Evolutionary conservation across 192 early-diverging fungal species (phyloP), one percentile per base, ranked within the genome.

Genomic region (Cetraspora pellucida): DNA sequence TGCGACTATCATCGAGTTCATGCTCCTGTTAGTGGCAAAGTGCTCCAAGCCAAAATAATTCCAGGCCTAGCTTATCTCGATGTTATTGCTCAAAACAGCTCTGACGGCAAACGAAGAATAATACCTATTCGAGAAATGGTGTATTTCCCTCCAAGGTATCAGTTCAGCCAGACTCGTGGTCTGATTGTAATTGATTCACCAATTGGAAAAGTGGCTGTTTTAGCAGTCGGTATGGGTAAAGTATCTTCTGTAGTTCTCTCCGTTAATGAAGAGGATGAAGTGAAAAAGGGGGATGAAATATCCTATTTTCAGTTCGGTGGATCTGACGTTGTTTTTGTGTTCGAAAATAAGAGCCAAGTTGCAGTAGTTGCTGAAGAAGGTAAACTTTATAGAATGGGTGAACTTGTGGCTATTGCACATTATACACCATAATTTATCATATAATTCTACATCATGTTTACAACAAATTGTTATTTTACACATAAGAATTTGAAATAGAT

Each of bases 261-360:
- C 45, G 2, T 31, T 67, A 27, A 50, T 21, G 0, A 6, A 11
- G 44, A n/a, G 9, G 6, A 17, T 67, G 3, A 11, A n/a, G 79
- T 89, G 19, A 59, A 82, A 31, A 85, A 92, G 54, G 89, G 90
- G 21, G 91, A 93, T 73, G 93, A 94, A 77, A 86, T 90, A 58
- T 92, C 92, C 43, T 91, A 91, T 77, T 95, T 94, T 77, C 85
- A 87, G 14, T 95, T 92, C 76, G 92, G 92, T 30, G 93, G 93
- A 14, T 90, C 88, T 14, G 93, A 91, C 0, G 85, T 90, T 19
- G 78, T 94, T 37, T 67, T 88, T 8, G 67, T 93, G 23, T 95
- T 95, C 77, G 85, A 90, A 77, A 81, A 82, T 28, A 84, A 83
- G 0, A 69, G 67, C 67, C 1, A 69, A 0, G 67, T 69, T 46